These are phyloP conservation scores for Trypanosoma melophagium DNA, from an alignment of 208 protist species.

Conservation along the genomic window DNA sequence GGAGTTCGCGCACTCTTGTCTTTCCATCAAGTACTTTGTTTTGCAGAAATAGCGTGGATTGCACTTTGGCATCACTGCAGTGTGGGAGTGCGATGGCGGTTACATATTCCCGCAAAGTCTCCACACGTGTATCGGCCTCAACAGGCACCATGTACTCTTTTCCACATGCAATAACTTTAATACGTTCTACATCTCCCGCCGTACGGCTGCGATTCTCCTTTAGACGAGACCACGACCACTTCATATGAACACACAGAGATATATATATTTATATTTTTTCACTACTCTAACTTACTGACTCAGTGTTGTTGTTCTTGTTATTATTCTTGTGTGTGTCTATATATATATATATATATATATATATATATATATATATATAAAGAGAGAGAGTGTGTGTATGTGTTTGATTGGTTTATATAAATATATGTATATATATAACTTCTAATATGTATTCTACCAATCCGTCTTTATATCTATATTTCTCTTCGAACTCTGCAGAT, in stretches of 20 bases:
- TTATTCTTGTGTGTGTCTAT: not conserved
- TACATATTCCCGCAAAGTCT: conserved; percentile 45
- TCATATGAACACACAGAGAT: not conserved
- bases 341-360: conserved; percentile 2
- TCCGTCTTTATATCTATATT: not conserved
- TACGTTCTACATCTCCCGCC: not conserved
- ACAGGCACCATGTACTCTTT: conserved; percentile 39
- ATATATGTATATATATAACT: conserved; percentile 12
- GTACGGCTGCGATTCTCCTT: not conserved
- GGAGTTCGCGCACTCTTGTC: too few species aligned
- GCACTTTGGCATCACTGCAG: conserved; percentile 9
- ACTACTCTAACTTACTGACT: not conserved
- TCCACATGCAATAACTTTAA: conserved; percentile 35
- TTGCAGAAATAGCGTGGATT: too few species aligned
- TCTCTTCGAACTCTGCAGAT: too few species aligned
- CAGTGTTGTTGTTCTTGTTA: not conserved
- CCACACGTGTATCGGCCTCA: conserved; percentile 33
- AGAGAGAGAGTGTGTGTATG: too few species aligned
- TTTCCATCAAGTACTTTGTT: too few species aligned
- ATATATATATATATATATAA: conserved; percentile 9
- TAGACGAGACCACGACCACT: not conserved
- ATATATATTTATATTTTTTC: too few species aligned
- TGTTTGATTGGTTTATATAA: too few species aligned
- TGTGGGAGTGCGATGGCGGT: conserved; percentile 41
- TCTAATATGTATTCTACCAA: too few species aligned